Conservation (phyloP, 352 stramenopile genomes). For the Phytophthora meadii region DNA sequence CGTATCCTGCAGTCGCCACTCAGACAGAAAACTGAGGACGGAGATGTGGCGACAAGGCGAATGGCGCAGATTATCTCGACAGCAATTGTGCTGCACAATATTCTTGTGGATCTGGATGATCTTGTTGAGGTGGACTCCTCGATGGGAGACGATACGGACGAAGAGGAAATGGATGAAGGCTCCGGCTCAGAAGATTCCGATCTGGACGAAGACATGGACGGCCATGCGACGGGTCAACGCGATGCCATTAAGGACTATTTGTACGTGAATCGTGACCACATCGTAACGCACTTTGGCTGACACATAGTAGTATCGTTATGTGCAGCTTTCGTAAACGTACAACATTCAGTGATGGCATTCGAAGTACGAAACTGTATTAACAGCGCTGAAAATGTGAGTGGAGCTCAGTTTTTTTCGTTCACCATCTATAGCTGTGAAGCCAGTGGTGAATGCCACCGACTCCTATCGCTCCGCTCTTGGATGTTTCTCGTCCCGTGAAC, state of each 20-base stretch:
- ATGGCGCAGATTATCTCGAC: slow-evolving; percentile 34
- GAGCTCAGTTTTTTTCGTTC: too few species aligned
- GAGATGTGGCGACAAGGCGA: slow-evolving; percentile 25
- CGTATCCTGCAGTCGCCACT: slow-evolving; percentile 28
- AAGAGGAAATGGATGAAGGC: slow-evolving; percentile 29
- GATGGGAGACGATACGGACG: slow-evolving; percentile 27
- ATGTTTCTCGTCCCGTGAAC: neutral
- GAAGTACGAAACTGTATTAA: neutral
- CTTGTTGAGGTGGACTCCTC: slow-evolving; percentile 23
- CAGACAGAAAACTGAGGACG: slow-evolving; percentile 25
- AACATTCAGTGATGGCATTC: neutral
- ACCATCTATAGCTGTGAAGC: neutral
- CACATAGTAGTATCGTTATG: neutral
- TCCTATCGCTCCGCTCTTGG: too few species aligned
- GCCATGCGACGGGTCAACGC: slow-evolving; percentile 5
- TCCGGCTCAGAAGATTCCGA: slow-evolving; percentile 24
- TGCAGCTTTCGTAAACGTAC: slow-evolving; percentile 1
- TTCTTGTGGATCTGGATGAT: slow-evolving; percentile 25
- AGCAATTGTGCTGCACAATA: slow-evolving; percentile 28
- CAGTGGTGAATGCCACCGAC: neutral
- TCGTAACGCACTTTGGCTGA: slow-evolving; percentile 22
- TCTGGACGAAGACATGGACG: slow-evolving; percentile 23
- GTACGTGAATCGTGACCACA: slow-evolving; percentile 16
- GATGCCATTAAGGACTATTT: slow-evolving; percentile 29
- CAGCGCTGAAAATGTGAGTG: too few species aligned